Evolutionary conservation across 139 green algal genomes (phyloP).

Genomic region (Chlorella vulgaris): DNA sequence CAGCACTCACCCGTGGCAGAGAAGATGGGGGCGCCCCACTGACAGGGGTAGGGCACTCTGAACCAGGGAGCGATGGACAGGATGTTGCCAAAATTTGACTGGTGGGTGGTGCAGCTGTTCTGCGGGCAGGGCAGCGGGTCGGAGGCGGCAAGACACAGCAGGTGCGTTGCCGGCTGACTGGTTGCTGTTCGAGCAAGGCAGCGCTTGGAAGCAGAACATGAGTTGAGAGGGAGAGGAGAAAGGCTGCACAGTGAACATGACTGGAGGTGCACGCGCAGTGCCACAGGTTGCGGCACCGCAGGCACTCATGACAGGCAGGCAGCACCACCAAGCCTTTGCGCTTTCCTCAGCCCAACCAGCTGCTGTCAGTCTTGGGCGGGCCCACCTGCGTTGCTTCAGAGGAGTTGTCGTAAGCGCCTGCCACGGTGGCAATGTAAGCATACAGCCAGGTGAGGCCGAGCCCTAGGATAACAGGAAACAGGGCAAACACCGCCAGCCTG

Average conservation of each 20-base stretch:
- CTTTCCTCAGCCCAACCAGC: no score
- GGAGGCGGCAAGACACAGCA: no score
- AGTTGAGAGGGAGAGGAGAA: no score
- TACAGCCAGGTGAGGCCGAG: conserved; percentile 46
- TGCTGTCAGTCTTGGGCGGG: no score
- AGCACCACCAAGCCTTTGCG: no score
- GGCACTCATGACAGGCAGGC: no score
- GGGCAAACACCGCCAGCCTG: conserved; percentile 55
- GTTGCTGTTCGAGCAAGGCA: no score
- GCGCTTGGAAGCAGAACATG: no score
- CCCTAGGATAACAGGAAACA: conserved; percentile 55
- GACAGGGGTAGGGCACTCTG: conserved; percentile 56
- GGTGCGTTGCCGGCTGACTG: no score
- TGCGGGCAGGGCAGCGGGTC: background rate
- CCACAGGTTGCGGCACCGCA: no score
- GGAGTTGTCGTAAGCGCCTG: conserved; percentile 55
- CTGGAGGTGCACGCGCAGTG: no score
- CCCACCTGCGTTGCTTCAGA: background rate
- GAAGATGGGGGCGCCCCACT: conserved; percentile 59
- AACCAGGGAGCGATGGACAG: conserved; percentile 59
- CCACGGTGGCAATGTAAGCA: conserved; percentile 51
- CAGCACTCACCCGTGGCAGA: conserved; percentile 24
- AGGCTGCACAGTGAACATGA: no score
- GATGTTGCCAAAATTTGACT: conserved; percentile 28
- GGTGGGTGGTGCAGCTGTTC: conserved; percentile 14